A percentile compares a stretch with the other conserved stretches of the same genome.
These are phyloP conservation scores for Rhizophagus prolifer DNA, from an alignment of 192 early-diverging fungal species.

Conservation along the genomic window DNA sequence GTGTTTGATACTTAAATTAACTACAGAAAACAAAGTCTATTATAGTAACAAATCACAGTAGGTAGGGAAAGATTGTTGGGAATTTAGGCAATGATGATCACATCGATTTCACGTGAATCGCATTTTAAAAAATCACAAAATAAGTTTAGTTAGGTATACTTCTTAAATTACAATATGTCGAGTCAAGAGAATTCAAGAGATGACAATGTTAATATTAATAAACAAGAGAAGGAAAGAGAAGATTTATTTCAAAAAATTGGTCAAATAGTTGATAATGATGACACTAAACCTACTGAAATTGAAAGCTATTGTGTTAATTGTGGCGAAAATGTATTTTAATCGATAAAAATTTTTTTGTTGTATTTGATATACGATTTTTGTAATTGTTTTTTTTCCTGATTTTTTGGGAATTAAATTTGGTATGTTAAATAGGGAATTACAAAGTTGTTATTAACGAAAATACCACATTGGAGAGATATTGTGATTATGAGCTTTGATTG, in stretches of 20 bases:
- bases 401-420: background rate
- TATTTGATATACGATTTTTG: background rate
- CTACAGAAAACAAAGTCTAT: background rate
- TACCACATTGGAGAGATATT: constrained; percentile 90
- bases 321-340: constrained; percentile 63
- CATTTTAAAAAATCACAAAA: too few species aligned
- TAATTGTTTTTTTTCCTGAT: constrained; percentile 4
- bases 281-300: constrained; percentile 74
- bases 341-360: background rate
- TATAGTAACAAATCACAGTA: too few species aligned
- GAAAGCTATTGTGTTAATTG: constrained; percentile 93
- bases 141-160: too few species aligned
- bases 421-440: constrained; percentile 67
- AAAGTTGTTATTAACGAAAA: constrained; percentile 79
- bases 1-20: too few species aligned
- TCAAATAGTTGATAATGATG: constrained; percentile 60
- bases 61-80: too few species aligned
- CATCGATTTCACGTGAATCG: too few species aligned
- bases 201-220: too few species aligned
- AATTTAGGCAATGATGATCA: too few species aligned
- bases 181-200: too few species aligned
- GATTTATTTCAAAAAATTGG: constrained; percentile 45
- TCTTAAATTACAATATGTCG: too few species aligned
- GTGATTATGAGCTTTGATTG: constrained; percentile 40
- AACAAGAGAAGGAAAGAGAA: background rate